phyloP scores from a whole-genome alignment of 1,284 basidiomycete species.

The Vanrija pseudolonga region DNA sequence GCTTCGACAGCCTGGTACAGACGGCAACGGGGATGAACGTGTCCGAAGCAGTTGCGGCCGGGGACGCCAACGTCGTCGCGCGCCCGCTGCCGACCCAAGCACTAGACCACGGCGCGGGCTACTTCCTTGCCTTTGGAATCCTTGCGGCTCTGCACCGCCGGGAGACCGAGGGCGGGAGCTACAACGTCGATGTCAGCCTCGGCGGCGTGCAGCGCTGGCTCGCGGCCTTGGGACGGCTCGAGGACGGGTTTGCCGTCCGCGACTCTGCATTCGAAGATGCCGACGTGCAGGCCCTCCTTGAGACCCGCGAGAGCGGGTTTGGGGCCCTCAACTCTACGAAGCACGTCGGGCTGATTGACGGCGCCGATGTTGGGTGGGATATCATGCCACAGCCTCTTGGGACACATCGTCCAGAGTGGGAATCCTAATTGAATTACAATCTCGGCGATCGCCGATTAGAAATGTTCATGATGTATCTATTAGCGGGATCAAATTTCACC shows the following conservation, averaged over 20 bases:
- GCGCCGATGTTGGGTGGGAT: neutral
- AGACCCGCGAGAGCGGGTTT: neutral
- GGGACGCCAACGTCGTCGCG: slow-evolving; percentile 41
- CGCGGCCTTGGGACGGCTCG: neutral
- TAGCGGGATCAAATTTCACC: too few relatives aligned
- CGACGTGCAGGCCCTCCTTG: neutral
- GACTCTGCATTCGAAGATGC: neutral
- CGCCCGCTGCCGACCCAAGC: slow-evolving; percentile 58
- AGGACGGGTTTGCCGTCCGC: neutral
- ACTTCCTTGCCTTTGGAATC: slow-evolving; percentile 61
- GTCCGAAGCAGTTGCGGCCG: slow-evolving; percentile 57
- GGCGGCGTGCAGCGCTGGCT: neutral
- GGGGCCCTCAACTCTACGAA: neutral
- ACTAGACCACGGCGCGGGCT: slow-evolving; percentile 61
- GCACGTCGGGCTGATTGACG: neutral
- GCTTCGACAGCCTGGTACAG: slow-evolving; percentile 66
- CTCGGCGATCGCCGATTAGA: too few relatives aligned
- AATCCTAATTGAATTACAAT: slow-evolving; percentile 15
- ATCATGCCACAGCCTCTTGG: slow-evolving; percentile 3
- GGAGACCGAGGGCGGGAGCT: neutral
- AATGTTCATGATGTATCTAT: too few relatives aligned
- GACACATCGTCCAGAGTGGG: neutral
- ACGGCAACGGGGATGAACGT: slow-evolving; percentile 62
- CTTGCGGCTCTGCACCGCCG: slow-evolving; percentile 52
- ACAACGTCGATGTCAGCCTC: neutral